Conservation (phyloP, 2,329 filamentous ascomycete genomes). For the Trichoderma sp. region DNA sequence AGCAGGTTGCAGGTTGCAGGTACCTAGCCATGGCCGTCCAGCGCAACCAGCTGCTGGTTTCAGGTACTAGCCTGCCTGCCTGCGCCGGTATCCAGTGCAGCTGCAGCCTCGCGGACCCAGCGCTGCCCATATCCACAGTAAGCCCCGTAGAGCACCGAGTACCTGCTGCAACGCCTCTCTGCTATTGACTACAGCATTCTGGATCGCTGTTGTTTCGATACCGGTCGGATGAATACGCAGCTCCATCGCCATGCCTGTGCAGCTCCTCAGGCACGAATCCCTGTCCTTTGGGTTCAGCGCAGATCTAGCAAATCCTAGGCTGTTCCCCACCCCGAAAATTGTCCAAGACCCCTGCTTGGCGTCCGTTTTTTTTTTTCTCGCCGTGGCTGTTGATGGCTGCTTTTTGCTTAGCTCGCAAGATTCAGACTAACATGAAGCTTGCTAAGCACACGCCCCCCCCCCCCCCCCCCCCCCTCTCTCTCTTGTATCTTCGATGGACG, state of each 20-base stretch:
- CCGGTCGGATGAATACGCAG: neutral
- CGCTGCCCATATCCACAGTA: neutral
- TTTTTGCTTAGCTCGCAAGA: neutral
- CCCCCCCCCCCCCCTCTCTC: too few relatives aligned
- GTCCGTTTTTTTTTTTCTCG: neutral
- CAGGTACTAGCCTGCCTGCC: neutral
- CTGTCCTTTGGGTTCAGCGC: neutral
- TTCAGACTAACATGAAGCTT: neutral
- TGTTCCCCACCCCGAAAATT: neutral
- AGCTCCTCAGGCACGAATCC: slow-evolving; percentile 13
- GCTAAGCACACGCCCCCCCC: neutral
- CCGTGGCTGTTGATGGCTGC: neutral
- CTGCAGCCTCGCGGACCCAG: neutral
- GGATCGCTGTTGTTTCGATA: neutral
- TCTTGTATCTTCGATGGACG: neutral
- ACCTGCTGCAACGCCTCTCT: too few relatives aligned
- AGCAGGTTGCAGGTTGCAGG: neutral
- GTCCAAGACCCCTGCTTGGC: neutral
- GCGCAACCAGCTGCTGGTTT: neutral
- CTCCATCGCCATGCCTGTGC: neutral
- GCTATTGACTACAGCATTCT: neutral
- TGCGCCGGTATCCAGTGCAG: neutral
- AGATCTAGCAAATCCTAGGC: neutral
- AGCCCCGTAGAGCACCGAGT: neutral
- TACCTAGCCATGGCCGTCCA: neutral